Conservation (phyloP, 2,329 filamentous ascomycete genomes). For the Trichoderma gracile region DNA sequence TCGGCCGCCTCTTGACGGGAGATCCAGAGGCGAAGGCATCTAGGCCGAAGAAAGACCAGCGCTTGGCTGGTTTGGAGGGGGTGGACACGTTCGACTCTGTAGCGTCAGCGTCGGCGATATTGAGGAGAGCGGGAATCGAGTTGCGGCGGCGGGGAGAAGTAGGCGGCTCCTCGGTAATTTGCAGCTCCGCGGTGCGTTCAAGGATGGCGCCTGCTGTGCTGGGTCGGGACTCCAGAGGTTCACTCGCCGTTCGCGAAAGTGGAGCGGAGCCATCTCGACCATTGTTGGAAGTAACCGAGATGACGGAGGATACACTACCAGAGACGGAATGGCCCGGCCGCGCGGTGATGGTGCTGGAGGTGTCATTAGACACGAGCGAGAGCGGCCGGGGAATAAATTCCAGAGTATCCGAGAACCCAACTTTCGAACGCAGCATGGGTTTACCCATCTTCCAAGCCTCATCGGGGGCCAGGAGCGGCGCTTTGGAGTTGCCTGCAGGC, state of each 20-base stretch:
- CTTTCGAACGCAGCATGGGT: constrained; percentile 58
- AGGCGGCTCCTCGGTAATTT: constrained; percentile 27
- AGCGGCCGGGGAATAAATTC: constrained; percentile 82
- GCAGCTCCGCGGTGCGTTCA: constrained; percentile 46
- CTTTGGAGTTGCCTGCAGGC: constrained; percentile 9
- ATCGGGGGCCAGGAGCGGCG: constrained; percentile 18
- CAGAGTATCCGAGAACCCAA: constrained; percentile 81
- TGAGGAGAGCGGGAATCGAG: constrained; percentile 58
- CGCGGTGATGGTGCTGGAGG: constrained; percentile 72
- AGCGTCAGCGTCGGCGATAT: constrained; percentile 41
- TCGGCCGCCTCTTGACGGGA: constrained; percentile 49
- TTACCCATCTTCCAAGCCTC: constrained; percentile 28
- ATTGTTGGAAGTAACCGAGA: constrained; percentile 56
- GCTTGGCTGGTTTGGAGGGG: constrained; percentile 54
- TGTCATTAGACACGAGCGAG: constrained; percentile 82
- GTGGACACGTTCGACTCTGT: constrained; percentile 46
- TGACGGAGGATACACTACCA: constrained; percentile 76
- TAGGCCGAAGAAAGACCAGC: constrained; percentile 64
- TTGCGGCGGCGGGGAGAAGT: constrained; percentile 55
- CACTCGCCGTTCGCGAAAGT: constrained; percentile 44
- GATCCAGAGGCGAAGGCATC: constrained; percentile 55
- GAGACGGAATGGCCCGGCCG: constrained; percentile 71
- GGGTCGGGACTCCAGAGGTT: constrained; percentile 56
- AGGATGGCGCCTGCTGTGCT: constrained; percentile 72
- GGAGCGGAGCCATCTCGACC: constrained; percentile 45